Conservation (phyloP, 148 eudicot species). For the Simmondsia chinensis region DNA sequence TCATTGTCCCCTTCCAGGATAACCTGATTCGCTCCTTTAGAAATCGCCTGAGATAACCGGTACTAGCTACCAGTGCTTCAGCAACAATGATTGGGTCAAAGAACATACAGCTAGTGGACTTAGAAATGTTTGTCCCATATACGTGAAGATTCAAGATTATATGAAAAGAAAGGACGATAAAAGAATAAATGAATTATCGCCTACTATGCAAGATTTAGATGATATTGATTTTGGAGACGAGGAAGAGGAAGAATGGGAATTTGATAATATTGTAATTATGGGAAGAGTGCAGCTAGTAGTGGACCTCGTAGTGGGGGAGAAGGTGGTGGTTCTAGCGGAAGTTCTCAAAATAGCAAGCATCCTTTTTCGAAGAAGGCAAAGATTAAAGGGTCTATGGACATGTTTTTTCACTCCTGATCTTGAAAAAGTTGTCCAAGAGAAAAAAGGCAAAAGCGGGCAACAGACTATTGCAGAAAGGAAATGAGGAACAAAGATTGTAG, state of each 20-base stretch:
- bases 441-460: neutral
- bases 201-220: neutral
- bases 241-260: too few relatives aligned
- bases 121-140: conserved; percentile 3
- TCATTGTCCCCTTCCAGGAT: too few relatives aligned
- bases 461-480: conserved; percentile 4
- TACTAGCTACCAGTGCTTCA: too few relatives aligned
- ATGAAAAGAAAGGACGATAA: neutral
- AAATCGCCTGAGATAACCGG: too few relatives aligned
- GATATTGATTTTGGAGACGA: neutral
- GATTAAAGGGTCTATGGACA: neutral
- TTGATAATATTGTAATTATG: too few relatives aligned
- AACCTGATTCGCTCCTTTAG: too few relatives aligned
- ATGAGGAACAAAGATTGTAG: conserved; percentile 2
- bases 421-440: neutral
- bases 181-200: neutral
- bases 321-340: neutral
- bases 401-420: neutral
- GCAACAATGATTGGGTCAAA: neutral
- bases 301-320: neutral
- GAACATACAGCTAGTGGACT: conserved; percentile 5
- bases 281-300: too few relatives aligned
- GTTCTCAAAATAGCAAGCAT: neutral
- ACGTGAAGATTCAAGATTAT: neutral
- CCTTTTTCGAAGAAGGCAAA: neutral